These are phyloP conservation scores for Ogataea ganodermae DNA, from an alignment of 805 yeast genomes.

Conservation along the genomic window DNA sequence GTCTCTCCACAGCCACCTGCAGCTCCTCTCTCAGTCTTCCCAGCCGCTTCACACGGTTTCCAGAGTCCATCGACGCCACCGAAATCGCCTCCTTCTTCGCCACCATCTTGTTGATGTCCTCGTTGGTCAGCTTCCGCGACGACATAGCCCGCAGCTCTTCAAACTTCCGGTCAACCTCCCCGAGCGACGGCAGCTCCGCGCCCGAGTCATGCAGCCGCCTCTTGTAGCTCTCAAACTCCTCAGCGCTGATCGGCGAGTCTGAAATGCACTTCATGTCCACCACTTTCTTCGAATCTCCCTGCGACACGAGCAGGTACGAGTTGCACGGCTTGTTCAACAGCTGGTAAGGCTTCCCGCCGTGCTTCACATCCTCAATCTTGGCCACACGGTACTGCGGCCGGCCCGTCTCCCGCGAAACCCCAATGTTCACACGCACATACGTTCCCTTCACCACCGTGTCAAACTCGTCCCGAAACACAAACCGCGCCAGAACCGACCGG, in stretches of 20 bases:
- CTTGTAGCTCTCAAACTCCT: conserved; percentile 74
- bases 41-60: conserved; percentile 75
- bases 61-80: conserved; percentile 57
- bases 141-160: conserved; percentile 64
- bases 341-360: conserved; percentile 42
- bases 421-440: conserved; percentile 82
- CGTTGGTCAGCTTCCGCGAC: conserved; percentile 64
- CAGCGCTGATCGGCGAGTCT: conserved; percentile 68
- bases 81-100: conserved; percentile 62
- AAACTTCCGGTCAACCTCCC: conserved; percentile 64
- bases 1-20: conserved; percentile 68
- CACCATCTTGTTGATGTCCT: conserved; percentile 78
- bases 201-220: conserved; percentile 60
- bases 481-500: conserved; percentile 71
- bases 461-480: conserved; percentile 81
- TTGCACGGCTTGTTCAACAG: conserved; percentile 47
- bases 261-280: conserved; percentile 80
- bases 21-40: conserved; percentile 72
- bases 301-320: conserved; percentile 69
- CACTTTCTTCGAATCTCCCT: conserved; percentile 71
- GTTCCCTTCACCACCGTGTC: conserved; percentile 69
- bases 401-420: conserved; percentile 62
- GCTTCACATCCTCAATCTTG: conserved; percentile 62
- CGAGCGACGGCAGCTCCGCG: conserved; percentile 58
- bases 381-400: conserved; percentile 79